Conservation (phyloP, 1,139 yeast genomes). For the Debaryomyces robertsiae region DNA sequence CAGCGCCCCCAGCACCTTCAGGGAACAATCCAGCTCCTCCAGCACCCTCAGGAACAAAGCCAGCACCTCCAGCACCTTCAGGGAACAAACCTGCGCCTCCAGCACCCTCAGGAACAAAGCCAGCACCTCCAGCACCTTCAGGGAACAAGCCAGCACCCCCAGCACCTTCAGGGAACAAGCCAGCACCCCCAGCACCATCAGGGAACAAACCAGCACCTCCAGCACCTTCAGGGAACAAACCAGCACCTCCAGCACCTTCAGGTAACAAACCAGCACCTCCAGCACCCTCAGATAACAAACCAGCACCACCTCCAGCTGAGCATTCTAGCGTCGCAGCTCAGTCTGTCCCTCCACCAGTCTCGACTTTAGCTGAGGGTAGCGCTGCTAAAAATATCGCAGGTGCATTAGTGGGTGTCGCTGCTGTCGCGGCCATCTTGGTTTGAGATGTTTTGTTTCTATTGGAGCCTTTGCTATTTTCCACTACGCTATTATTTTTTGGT, state of each 20-base stretch:
- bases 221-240: too few species aligned
- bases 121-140: not conserved
- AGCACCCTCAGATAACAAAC: not conserved
- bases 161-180: too few species aligned
- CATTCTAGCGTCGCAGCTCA: conserved; percentile 2
- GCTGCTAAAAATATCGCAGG: conserved; percentile 11
- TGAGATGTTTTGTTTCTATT: not conserved
- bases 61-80: not conserved
- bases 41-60: not conserved
- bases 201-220: not conserved
- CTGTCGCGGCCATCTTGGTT: conserved; percentile 9
- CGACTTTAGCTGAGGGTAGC: conserved; percentile 8
- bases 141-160: not conserved
- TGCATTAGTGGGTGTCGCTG: conserved; percentile 9
- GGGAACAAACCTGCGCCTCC: not conserved
- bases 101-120: too few species aligned
- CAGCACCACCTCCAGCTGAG: not conserved
- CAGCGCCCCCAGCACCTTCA: not conserved
- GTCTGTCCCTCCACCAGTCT: not conserved
- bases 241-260: conserved; percentile 1
- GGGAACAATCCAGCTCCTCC: not conserved
- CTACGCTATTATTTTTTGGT: not conserved
- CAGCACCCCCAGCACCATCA: not conserved
- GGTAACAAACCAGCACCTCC: not conserved
- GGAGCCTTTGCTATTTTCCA: not conserved